Base-by-base conservation (phyloP, 2,329 filamentous ascomycete genomes). In the Aschersonia sp. region DNA sequence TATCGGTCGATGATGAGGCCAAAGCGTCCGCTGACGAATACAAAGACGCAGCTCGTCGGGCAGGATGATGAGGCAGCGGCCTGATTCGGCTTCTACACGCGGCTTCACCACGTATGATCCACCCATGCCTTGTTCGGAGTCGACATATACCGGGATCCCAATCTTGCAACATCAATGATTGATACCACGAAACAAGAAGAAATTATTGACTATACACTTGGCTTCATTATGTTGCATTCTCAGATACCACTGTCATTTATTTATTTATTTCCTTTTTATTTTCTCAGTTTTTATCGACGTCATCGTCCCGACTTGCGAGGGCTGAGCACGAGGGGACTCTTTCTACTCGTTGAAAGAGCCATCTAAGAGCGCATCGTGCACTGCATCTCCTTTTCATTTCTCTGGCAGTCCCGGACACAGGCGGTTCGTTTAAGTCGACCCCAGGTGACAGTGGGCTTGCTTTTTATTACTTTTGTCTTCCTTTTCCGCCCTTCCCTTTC, bases 21-120 rank as follows among this genome's bases (percentile, higher is more conserved):
- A 32, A 54, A 58, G 7, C 38, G 57, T 2, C 55, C 69, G 7
- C 59, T 68, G 20, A 63, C 60, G 43, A 70, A 69, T 56, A 67
- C 64, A 47, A 10, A 28, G 31, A 9, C 42, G 43, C 40, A 40
- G 9, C 31, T 31, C 6, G 31, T 30, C 4, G 35, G 35, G 35
- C 35, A 48, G 9, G 43, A 45, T 4, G 46, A 42, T 7, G 44
- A 43, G 1, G 10, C 9, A 40, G 44, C 31, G n/a, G 20, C 32
- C 31, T 40, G 45, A 46, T 12, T 9, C 30, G 10, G 43, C 43
- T 10, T 5, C 30, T 31, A 31, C 43, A 7, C 20, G 29, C 31
- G n/a, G 29, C 10, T 30, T 44, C 10, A 12, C 12, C 35, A 38
- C 10, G 3, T 9, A 28, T 29, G 31, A 30, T 30, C 12, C 12